Evolutionary conservation across 192 early-diverging fungal genomes (phyloP).

Genomic region (Entomortierella lignicola): DNA sequence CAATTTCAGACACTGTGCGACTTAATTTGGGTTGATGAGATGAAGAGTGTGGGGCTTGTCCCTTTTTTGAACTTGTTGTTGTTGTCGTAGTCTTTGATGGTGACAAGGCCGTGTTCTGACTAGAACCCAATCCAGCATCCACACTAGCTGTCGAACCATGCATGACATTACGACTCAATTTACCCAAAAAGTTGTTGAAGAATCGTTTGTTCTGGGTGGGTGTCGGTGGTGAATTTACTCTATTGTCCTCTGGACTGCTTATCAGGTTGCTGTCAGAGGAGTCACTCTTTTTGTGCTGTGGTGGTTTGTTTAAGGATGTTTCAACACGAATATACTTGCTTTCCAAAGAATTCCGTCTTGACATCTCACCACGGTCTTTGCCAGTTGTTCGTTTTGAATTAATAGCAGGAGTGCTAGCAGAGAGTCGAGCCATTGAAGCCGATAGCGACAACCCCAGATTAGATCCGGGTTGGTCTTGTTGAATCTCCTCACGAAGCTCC

Average conservation of each 20-base stretch:
- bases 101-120: neutral
- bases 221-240: conserved; percentile 6
- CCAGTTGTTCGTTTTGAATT: neutral
- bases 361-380: conserved; percentile 12
- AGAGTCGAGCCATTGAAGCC: neutral
- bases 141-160: conserved; percentile 1
- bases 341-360: conserved; percentile 31
- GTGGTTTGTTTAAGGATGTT: neutral
- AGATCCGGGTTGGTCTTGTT: conserved; percentile 28
- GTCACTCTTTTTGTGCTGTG: conserved; percentile 10
- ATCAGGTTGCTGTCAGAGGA: conserved; percentile 18
- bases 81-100: neutral
- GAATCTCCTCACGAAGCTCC: conserved; percentile 36
- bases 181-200: conserved; percentile 34
- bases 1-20: neutral
- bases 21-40: conserved; percentile 12
- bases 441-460: neutral
- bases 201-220: conserved; percentile 1
- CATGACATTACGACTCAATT: conserved; percentile 18
- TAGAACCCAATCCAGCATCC: conserved; percentile 1
- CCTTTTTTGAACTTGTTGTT: neutral
- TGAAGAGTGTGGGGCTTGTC: conserved; percentile 2
- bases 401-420: neutral
- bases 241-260: conserved; percentile 25
- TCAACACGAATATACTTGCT: conserved; percentile 12